phyloP scores from a whole-genome alignment of 306 rosid genomes.

The Leucaena leucocephala region DNA sequence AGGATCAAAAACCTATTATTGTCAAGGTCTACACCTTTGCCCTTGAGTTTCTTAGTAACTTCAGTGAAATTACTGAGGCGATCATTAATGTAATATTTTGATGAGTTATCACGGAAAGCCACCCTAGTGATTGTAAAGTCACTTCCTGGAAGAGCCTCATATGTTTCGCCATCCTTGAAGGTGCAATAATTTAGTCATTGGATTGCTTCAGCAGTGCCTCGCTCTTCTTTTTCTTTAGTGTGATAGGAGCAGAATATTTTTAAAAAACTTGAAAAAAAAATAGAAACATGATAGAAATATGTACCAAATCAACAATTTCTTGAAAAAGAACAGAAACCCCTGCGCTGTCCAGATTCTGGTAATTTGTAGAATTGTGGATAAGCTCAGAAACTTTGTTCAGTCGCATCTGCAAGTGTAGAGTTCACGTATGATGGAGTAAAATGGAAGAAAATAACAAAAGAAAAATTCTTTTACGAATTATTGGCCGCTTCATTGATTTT shows the following conservation, averaged over 20 bases:
- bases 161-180: constrained; percentile 71
- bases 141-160: constrained; percentile 80
- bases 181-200: not conserved
- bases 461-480: not conserved
- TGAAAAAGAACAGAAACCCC: constrained; percentile 95
- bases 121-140: constrained; percentile 84
- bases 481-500: not conserved
- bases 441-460: not conserved
- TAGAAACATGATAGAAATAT: constrained; percentile 15
- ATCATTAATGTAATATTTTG: constrained; percentile 84
- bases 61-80: constrained; percentile 88
- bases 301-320: constrained; percentile 86
- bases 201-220: not conserved
- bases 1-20: constrained; percentile 93
- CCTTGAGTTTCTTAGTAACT: constrained; percentile 93
- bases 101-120: constrained; percentile 90
- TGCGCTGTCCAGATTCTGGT: constrained; percentile 91
- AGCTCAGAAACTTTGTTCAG: constrained; percentile 97
- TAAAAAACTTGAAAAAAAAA: not conserved
- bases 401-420: constrained; percentile 64
- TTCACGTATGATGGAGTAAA: constrained; percentile 10
- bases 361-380: constrained; percentile 88
- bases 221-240: not conserved
- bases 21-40: constrained; percentile 97
- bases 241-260: not conserved